These are phyloP conservation scores for Lophium mytilinum DNA, from an alignment of 495 filamentous ascomycete genomes.

Conservation along the genomic window DNA sequence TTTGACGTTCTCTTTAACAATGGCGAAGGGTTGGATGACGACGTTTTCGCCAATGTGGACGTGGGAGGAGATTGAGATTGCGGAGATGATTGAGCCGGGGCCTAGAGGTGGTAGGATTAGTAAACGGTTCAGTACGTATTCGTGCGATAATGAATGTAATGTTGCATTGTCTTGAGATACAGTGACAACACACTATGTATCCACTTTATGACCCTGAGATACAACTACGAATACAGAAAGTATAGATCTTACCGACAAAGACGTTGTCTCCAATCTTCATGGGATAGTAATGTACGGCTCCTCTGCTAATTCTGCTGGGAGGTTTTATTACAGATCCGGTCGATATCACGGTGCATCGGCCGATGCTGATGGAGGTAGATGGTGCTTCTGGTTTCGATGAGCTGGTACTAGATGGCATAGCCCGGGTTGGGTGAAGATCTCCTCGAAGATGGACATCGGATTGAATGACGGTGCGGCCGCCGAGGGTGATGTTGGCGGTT, in stretches of 20 bases:
- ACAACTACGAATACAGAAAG: too few species aligned
- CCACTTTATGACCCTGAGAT: too few species aligned
- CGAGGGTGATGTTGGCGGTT: constrained; percentile 94
- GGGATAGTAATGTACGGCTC: constrained; percentile 59
- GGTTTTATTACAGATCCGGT: constrained; percentile 66
- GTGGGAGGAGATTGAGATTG: constrained; percentile 41
- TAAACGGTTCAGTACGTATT: too few species aligned
- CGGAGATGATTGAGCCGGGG: constrained; percentile 21
- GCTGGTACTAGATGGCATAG: constrained; percentile 43
- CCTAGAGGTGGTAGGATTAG: constrained; percentile 1
- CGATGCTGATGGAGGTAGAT: constrained; percentile 69
- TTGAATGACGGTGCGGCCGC: constrained; percentile 89
- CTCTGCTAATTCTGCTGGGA: constrained; percentile 63
- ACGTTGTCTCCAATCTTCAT: constrained; percentile 90
- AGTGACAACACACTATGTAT: neutral
- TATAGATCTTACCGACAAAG: constrained; percentile 58
- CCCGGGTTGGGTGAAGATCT: constrained; percentile 44
- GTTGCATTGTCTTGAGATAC: neutral
- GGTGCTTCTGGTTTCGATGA: constrained; percentile 27
- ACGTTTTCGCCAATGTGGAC: constrained; percentile 70
- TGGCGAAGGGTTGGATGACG: constrained; percentile 73
- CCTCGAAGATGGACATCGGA: constrained; percentile 87
- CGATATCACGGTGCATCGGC: constrained; percentile 79
- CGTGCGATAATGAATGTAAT: too few species aligned
- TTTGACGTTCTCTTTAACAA: constrained; percentile 82